Conservation (phyloP, 441 rosid species). For the Erodium trifolium region DNA sequence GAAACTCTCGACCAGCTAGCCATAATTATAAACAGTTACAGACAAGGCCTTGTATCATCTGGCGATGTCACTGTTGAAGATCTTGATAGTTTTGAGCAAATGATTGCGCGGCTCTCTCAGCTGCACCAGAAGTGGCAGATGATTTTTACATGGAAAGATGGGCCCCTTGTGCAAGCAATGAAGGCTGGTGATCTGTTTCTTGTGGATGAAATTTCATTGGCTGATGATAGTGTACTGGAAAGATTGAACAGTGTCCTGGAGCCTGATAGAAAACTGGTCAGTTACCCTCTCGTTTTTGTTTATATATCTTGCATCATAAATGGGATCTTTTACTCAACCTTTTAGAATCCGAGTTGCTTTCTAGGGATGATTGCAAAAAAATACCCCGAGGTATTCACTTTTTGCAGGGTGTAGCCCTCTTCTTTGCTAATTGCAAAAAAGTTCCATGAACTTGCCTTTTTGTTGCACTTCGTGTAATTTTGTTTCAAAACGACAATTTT, state of each 20-base stretch:
- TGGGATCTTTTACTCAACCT: not conserved
- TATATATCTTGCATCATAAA: constrained; percentile 5
- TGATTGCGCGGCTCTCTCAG: constrained; percentile 43
- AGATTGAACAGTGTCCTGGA: constrained; percentile 95
- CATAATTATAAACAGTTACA: constrained; percentile 33
- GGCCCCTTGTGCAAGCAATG: constrained; percentile 95
- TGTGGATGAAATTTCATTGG: constrained; percentile 95
- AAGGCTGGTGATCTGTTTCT: constrained; percentile 81
- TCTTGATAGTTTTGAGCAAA: constrained; percentile 47
- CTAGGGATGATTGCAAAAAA: too few species aligned
- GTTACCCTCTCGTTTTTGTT: constrained; percentile 19
- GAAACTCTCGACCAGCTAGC: constrained; percentile 46
- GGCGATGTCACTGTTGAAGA: constrained; percentile 35
- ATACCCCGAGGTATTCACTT: too few species aligned
- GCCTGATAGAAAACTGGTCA: constrained; percentile 81
- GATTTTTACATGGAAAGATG: constrained; percentile 96
- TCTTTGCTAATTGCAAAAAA: too few species aligned
- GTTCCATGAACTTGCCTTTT: too few species aligned
- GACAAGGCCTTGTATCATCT: constrained; percentile 34
- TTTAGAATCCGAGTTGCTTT: too few species aligned
- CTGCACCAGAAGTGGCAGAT: constrained; percentile 72
- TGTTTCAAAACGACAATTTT: not conserved
- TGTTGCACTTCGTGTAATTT: too few species aligned
- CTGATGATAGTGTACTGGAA: constrained; percentile 97
- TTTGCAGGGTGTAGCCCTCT: too few species aligned